Evolutionary conservation across 768 basidiomycete species (phyloP), one percentile per base, ranked within the genome.

Genomic region (Zangia roseola): DNA sequence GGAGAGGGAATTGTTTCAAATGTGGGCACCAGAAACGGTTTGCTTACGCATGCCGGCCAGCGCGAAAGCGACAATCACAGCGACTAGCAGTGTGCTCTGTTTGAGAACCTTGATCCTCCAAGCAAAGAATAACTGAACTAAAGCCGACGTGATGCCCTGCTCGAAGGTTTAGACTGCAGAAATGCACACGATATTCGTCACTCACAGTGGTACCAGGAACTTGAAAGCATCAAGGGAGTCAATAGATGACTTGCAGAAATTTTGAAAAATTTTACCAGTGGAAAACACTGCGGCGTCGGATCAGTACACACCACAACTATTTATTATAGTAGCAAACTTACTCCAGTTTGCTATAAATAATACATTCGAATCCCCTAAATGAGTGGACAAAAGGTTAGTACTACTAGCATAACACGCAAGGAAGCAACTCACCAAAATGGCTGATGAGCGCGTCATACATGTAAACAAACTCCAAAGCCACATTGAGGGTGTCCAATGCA

Each of bases 111-210:
- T 45, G 35, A 64, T 58, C 44, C 63, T 55, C 61, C 64, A 63
- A 13, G 63, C 64, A 40, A 64, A 65, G 42, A 64, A 64, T 24
- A 66, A 28, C 14, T 64, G 63, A 10, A 64, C 63, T 25, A 58
- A 44, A 41, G 64, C 50, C 13, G 64, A 57, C 6, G 65, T 53
- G 23, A 65, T 16, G 10, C 64, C 64, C 63, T 64, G 35, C 43
- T 17, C n/a, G 6, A 7, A 20, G 9, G 25, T 10, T 57, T 8
- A 55, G 38, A 26, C 4, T 21, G 37, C 19, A 36, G 5, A 16
- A 20, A 46, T 10, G 17, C 6, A 34, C 19, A 13, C 16, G 40
- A 23, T 21, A 25, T 38, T 6, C 2, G n/a, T 26, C 17, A 48
- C 58, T 21, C 44, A 64, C 63, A 28, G 64, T 63, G 6, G 63